Evolutionary conservation across 495 filamentous ascomycete species (phyloP).

Genomic region (Platismatia glauca): DNA sequence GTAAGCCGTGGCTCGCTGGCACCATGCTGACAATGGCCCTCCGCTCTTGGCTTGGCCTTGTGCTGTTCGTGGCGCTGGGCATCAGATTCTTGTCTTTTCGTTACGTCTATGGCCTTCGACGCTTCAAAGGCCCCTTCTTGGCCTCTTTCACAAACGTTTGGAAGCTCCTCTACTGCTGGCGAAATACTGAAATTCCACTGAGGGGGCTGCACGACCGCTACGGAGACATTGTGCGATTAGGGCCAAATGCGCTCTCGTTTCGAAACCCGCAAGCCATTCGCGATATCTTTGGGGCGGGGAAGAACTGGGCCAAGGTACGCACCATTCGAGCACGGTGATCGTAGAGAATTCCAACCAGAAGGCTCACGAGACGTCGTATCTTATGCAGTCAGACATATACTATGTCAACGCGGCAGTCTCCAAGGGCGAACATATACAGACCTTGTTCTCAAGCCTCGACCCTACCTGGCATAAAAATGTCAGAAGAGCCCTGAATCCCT

Average conservation of each 20-base stretch:
- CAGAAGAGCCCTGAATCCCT: constrained; percentile 58
- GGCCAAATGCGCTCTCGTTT: constrained; percentile 60
- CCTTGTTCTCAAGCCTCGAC: constrained; percentile 71
- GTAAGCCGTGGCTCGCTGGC: not conserved
- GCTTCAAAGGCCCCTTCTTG: constrained; percentile 57
- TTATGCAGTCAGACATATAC: constrained; percentile 69
- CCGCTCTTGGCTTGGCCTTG: not conserved
- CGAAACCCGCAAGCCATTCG: constrained; percentile 59
- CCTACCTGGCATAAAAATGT: constrained; percentile 66
- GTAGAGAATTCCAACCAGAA: no score
- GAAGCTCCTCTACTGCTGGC: constrained; percentile 39
- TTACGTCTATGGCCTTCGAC: constrained; percentile 41
- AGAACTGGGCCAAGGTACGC: constrained; percentile 64
- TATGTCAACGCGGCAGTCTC: constrained; percentile 56
- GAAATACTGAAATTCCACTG: not conserved
- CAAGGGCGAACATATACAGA: constrained; percentile 54
- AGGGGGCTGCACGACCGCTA: constrained; percentile 61
- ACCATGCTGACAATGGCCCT: not conserved
- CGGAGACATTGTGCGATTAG: constrained; percentile 61
- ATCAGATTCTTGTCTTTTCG: constrained; percentile 5
- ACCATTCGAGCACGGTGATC: no score
- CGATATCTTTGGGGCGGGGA: constrained; percentile 71
- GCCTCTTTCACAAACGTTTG: constrained; percentile 61
- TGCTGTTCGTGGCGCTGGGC: not conserved
- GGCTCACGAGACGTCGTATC: no score